Base-by-base conservation (phyloP, 169 alveolate species). In the Cryptosporidium ubiquitum region DNA sequence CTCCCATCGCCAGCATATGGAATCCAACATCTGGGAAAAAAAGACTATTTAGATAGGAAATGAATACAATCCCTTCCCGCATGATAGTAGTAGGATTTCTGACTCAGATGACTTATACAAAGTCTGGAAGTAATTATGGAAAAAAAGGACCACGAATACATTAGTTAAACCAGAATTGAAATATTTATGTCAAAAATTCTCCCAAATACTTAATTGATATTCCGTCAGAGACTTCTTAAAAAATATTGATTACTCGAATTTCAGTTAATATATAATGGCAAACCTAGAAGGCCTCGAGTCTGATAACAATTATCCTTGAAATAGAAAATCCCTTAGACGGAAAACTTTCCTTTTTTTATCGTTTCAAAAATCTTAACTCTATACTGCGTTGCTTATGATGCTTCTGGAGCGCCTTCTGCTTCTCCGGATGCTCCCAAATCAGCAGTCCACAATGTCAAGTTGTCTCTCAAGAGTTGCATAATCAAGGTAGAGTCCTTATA, bases 391-490 rank as follows among this genome's bases (percentile, higher is more conserved):
- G 52, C 23, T 61, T 79, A 79, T 16, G 86, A 79, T 37, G 86
- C 86, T n/a, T 79, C 86, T 61, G 86, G 86, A 79, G 86, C 86
- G 33, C 86, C 86, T 7, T 79, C 86, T 4, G 73, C 86, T 7
- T 91, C 96, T 18, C 93, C 95, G 70, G 92, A 84, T 42, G 86
- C 68, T 1, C 86, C 86, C 93, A 95, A 93, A 91, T 98, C 99
- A 51, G 98, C 93, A 39, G 98, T 97, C 99, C 99, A 98, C 58
- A 98, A 93, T 70, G 99, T 97, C 55, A 98, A 92, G 94, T 97
- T 97, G 86, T 98, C 99, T 93, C 99, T 96, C 85, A 98, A 93
- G 42, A 97, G 95, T 92, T 98, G 98, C 98, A 98, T 96, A 85
- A 97, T 97, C 47, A 96, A 92, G 14, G 98, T 95, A 85, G 98